Evolutionary conservation across 2,329 filamentous ascomycete species (phyloP), one percentile per base, ranked within the genome.

Genomic region (Colletotrichum neosansevieriae): DNA sequence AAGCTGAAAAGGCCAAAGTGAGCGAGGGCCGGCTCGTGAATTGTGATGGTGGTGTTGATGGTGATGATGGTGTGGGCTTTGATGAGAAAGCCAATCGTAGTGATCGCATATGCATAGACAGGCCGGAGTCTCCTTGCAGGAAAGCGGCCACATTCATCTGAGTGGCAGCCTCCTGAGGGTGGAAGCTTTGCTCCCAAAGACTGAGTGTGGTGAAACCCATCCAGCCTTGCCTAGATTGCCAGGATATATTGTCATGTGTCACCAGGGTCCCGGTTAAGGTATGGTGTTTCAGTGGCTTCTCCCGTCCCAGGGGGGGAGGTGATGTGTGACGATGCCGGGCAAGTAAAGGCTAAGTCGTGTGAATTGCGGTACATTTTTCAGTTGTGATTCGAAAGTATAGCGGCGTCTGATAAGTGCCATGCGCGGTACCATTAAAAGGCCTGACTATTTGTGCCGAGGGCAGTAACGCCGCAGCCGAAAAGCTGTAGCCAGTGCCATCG

Each of bases 231-330:
- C 29, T 12, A 45, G 34, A 32, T 36, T 6, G 44, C 36, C 12
- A 12, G 2, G 42, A n/a, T 15, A 51, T 9, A 12, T 12, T 29
- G 29, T 29, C 6, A 29, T 9, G 62, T 65, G 57, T 44, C 45
- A 64, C 45, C 45, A 21, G 11, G n/a, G 45, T 17, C 34, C 36
- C 45, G 36, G 44, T 44, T 13, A 36, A 34, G 61, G 13, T 45
- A 7, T 36, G 21, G 44, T 50, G 61, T n/a, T 62, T 17, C 32
- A 11, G 32, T 62, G 63, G 63, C 58, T 62, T 12, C 32, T 66
- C 63, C 58, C 58, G 58, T 32, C 63, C 24, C 53, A 58, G 57
- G 50, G 54, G n/a, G 19, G n/a, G 19, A 65, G 61, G 24, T 34
- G 49, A 9, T 66, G 58, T 42, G 50, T 32, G 45, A 60, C 38